Evolutionary conservation across 805 yeast species (phyloP), one percentile per base, ranked within the genome.

Genomic region (Yarrowia phangngaensis): DNA sequence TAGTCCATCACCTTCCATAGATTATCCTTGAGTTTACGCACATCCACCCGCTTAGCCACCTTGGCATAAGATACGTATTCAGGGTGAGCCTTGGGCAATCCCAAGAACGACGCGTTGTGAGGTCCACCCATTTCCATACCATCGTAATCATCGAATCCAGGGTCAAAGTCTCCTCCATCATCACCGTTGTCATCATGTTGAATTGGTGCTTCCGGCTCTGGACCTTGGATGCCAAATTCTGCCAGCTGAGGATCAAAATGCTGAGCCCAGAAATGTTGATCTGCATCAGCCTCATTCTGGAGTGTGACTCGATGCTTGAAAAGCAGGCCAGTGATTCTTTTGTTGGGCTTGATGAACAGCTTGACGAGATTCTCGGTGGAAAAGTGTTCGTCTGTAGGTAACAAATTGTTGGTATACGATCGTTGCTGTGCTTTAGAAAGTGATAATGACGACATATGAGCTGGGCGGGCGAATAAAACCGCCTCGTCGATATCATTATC

Each of bases 31-130:
- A 87, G 69, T 19, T 69, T 66, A 54, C 78, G 75, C 24, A 88
- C 83, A 59, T 87, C 89, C 20, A 88, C 92, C 53, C 78, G 75
- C 61, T 86, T 87, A 4, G 95, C 86, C 6, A 78, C 76, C 40
- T 80, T 72, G 2, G 95, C 80, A 59, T 76, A 84, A 52, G 71
- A 75, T 16, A 80, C 61, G 35, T 64, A 66, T 28, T 64, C 66
- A 22, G 63, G 62, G 13, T 57, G 53, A 5, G 60, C 56, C 24
- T 33, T 43, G n/a, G 33, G 52, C 5, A 33, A 41, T 9, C 41
- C 53, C 20, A 41, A 31, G 17, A 33, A 33, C 8, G 36, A 45
- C 29, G 33, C 33, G 26, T 34, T 52, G 13, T 48, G 51, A 6
- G 47, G 54, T 1, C 46, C 53, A 12, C 32, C 55, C 17, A 52